Percentiles rank a stretch among this genome's conserved stretches.
Conservation (phyloP, 768 basidiomycete genomes). For the Amanita pallidorosea region DNA sequence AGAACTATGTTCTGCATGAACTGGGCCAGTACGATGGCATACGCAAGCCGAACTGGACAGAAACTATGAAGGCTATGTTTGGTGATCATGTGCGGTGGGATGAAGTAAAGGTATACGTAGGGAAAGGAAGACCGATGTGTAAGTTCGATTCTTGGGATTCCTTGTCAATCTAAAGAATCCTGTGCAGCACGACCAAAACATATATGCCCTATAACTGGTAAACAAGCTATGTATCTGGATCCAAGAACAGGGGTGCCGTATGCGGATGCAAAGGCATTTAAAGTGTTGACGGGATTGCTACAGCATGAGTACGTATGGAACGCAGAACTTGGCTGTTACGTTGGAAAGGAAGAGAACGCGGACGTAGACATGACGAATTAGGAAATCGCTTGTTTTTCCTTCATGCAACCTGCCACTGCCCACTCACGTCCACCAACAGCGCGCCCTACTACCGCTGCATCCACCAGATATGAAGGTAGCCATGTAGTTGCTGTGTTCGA, state of each 20-base stretch:
- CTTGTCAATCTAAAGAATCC: neutral
- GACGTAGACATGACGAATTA: slow-evolving; percentile 4
- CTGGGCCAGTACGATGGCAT: slow-evolving; percentile 32
- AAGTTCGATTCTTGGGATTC: slow-evolving; percentile 11
- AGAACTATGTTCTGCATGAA: slow-evolving; percentile 69
- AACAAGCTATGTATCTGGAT: slow-evolving; percentile 67
- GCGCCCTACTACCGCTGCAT: slow-evolving; percentile 53
- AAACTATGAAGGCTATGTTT: slow-evolving; percentile 77
- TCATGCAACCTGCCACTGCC: slow-evolving; percentile 1
- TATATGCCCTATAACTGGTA: slow-evolving; percentile 72
- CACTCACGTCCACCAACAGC: slow-evolving; percentile 41
- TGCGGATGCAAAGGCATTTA: slow-evolving; percentile 57
- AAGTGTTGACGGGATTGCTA: slow-evolving; percentile 48
- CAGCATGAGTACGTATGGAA: slow-evolving; percentile 66
- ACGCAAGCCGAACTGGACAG: slow-evolving; percentile 49
- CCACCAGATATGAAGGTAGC: slow-evolving; percentile 45
- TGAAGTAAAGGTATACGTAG: slow-evolving; percentile 50
- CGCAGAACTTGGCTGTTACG: slow-evolving; percentile 31
- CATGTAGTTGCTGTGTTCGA: slow-evolving; percentile 66
- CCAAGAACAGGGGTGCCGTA: slow-evolving; percentile 75
- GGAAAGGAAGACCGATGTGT: slow-evolving; percentile 60
- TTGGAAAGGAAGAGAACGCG: slow-evolving; percentile 17
- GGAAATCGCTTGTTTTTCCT: neutral
- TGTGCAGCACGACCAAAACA: slow-evolving; percentile 52
- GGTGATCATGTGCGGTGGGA: slow-evolving; percentile 82